Evolutionary conservation across 345 rosid species (phyloP), one percentile per base, ranked within the genome.

Genomic region (Aurinia saxatilis): DNA sequence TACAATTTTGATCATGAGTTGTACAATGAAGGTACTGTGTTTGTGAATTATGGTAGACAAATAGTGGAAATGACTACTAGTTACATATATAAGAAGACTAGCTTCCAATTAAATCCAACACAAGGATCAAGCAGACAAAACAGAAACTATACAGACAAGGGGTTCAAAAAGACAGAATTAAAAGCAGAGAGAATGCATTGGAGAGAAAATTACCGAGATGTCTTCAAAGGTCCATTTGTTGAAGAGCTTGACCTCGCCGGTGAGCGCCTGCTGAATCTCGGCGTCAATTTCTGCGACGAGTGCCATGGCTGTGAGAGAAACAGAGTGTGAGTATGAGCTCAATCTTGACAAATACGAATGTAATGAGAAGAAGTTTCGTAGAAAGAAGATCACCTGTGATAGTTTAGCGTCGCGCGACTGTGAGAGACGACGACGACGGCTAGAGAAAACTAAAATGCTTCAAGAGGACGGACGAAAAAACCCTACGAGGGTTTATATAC

Each of bases 211-310:
- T 21, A 87, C 95, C 82, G 75, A 35, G 36, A 84, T 81, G 9
- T 84, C 91, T 2, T 87, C 95, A 29, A 76, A 87, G 37, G 77
- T 55, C 91, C 95, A 87, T n/a, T 83, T 91, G 42, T 82, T 81
- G 78, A 87, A 87, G 50, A 87, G 86, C 78, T 84, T 87, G 65
- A 87, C 91, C 12, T 82, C 90, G 40, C 56, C 58, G 65, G 70
- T 75, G 25, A 70, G 76, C 71, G 59, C 67, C 55, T 53, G 54
- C 55, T 67, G 73, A 5, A 56, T 58, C 57, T 65, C 75, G 1
- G 67, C 66, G 55, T 49, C 70, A 30, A 53, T 30, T 57, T 48
- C 73, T 12, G 34, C 70, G 6, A 60, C 66, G 40, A 70, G 0
- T 8, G 70, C 82, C 79, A 74, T 74, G 21, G 30, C 78, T 68